Percentiles rank a stretch among this genome's conserved stretches.
These are phyloP conservation scores for Pyrenophora seminiperda DNA, from an alignment of 2,329 filamentous ascomycete genomes.

Conservation along the genomic window DNA sequence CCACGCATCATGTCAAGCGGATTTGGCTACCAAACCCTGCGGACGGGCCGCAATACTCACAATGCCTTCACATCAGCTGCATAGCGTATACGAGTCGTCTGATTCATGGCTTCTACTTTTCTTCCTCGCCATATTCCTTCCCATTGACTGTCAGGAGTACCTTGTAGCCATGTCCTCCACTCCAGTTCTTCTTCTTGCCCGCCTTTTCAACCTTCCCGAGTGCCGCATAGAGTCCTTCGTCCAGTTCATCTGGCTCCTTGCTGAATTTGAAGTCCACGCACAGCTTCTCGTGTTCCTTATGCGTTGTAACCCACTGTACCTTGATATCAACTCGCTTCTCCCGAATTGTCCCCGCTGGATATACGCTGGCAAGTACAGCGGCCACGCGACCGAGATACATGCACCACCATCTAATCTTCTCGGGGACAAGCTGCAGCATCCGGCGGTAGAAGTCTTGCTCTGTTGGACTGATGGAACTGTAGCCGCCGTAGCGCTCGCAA, in stretches of 20 bases:
- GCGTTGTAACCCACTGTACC: constrained; percentile 31
- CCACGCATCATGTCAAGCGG: too few species aligned
- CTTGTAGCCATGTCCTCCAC: constrained; percentile 36
- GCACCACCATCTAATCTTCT: constrained; percentile 67
- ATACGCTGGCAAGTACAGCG: constrained; percentile 62
- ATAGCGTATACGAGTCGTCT: neutral
- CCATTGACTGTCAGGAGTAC: constrained; percentile 39
- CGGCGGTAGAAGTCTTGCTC: constrained; percentile 61
- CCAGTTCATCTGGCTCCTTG: constrained; percentile 35
- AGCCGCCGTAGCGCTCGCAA: constrained; percentile 74
- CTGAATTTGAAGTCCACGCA: constrained; percentile 36
- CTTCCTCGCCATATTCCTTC: constrained; percentile 23
- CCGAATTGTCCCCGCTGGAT: constrained; percentile 62
- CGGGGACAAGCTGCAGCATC: constrained; percentile 60
- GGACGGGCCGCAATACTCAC: constrained; percentile 21
- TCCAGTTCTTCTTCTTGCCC: constrained; percentile 50
- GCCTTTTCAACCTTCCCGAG: constrained; percentile 43
- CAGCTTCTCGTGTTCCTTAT: constrained; percentile 39
- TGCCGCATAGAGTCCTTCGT: constrained; percentile 40
- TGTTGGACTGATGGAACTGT: constrained; percentile 59
- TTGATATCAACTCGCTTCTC: constrained; percentile 43
- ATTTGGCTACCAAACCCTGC: too few species aligned
- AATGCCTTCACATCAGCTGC: constrained; percentile 19
- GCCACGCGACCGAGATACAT: constrained; percentile 67
- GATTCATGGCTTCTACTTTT: constrained; percentile 7